phyloP scores from a whole-genome alignment of 768 basidiomycete genomes.

The Amanita subjunquillea region DNA sequence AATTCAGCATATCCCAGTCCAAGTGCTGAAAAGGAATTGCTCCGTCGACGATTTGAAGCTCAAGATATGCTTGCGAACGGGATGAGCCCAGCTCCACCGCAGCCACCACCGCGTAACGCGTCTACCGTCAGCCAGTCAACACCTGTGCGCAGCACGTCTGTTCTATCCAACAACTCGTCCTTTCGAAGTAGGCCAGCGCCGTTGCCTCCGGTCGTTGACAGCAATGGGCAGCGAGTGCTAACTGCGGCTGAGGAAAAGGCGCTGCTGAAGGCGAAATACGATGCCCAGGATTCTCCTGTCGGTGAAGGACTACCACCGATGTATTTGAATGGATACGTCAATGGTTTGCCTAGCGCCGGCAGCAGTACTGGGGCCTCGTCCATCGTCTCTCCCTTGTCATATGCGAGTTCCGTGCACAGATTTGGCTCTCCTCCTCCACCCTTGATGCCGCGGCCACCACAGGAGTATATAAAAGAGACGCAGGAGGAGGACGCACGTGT shows the following conservation, averaged over 20 bases:
- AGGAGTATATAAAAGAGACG: constrained; percentile 74
- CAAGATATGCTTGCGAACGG: constrained; percentile 28
- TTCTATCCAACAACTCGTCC: constrained; percentile 12
- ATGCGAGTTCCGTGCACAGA: constrained; percentile 8
- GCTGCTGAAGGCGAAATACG: constrained; percentile 51
- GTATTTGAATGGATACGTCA: constrained; percentile 15
- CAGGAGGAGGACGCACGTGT: constrained; percentile 62
- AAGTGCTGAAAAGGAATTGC: constrained; percentile 42
- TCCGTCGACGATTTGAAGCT: constrained; percentile 46
- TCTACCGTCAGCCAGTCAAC: not conserved
- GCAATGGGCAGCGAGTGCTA: constrained; percentile 22
- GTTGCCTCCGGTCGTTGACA: constrained; percentile 14
- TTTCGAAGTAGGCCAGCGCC: constrained; percentile 23
- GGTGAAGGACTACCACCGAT: constrained; percentile 11
- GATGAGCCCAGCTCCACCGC: constrained; percentile 10
- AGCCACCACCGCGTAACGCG: constrained; percentile 9
- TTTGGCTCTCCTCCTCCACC: constrained; percentile 52
- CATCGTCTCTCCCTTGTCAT: constrained; percentile 8
- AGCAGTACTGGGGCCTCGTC: not conserved
- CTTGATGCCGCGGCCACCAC: constrained; percentile 66
- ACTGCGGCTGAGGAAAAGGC: constrained; percentile 80
- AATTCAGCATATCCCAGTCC: constrained; percentile 18
- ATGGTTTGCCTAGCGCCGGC: not conserved
- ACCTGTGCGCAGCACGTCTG: constrained; percentile 8
- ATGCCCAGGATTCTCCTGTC: constrained; percentile 33